Evolutionary conservation across 2,329 filamentous ascomycete genomes (phyloP).

Genomic region (Colletotrichum brevisporum): DNA sequence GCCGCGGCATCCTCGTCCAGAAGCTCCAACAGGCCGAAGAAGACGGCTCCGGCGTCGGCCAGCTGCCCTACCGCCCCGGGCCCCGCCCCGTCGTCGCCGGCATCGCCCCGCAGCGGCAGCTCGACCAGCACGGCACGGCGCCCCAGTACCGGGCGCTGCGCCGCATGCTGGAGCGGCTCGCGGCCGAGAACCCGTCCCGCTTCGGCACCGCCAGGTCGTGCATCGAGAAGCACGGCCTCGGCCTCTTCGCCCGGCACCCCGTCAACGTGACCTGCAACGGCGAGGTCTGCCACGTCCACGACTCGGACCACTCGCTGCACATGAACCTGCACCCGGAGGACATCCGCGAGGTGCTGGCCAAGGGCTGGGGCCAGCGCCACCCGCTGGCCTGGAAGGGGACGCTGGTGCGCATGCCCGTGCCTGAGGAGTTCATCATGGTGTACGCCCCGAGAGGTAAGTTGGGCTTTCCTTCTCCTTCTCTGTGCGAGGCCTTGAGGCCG

Average conservation of each 20-base stretch:
- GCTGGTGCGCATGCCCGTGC: slow-evolving; percentile 75
- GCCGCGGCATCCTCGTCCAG: slow-evolving; percentile 70
- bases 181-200: slow-evolving; percentile 57
- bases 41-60: slow-evolving; percentile 42
- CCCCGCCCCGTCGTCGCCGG: slow-evolving; percentile 78
- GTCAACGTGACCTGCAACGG: slow-evolving; percentile 80
- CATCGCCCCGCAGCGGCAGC: slow-evolving; percentile 86
- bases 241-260: slow-evolving; percentile 77
- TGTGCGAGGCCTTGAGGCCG: neutral
- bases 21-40: slow-evolving; percentile 21
- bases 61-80: slow-evolving; percentile 73
- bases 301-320: slow-evolving; percentile 82
- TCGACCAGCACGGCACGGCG: slow-evolving; percentile 73
- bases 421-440: slow-evolving; percentile 82
- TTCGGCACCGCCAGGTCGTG: slow-evolving; percentile 78
- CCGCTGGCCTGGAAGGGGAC: slow-evolving; percentile 77
- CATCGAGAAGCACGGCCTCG: slow-evolving; percentile 86
- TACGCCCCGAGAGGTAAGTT: slow-evolving; percentile 78
- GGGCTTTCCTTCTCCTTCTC: neutral
- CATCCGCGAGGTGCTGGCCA: slow-evolving; percentile 77
- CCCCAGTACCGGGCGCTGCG: slow-evolving; percentile 70
- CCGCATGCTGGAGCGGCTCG: slow-evolving; percentile 66
- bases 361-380: slow-evolving; percentile 84
- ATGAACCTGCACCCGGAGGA: slow-evolving; percentile 85
- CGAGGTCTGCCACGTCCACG: slow-evolving; percentile 87